Conservation (phyloP, 306 rosid genomes). For the Begonia peltatifolia region DNA sequence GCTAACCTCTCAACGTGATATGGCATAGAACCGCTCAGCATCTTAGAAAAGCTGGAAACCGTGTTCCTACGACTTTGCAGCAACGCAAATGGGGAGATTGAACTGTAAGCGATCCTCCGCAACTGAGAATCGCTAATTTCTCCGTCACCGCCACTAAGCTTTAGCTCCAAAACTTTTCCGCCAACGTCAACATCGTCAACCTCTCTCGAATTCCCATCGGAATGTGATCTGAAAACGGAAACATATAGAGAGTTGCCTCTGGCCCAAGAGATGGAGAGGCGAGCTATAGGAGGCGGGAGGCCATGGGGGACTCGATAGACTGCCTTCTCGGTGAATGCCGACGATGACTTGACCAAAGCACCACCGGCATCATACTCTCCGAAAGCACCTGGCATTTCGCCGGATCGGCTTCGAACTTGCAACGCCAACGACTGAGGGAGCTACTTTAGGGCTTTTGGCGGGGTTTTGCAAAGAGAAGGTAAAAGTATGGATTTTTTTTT, state of each 20-base stretch:
- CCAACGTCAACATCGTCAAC: constrained; percentile 21
- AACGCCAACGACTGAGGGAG: neutral
- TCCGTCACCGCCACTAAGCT: constrained; percentile 40
- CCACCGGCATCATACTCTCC: constrained; percentile 14
- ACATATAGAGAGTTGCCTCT: constrained; percentile 72
- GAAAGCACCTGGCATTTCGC: constrained; percentile 7
- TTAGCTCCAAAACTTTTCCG: constrained; percentile 64
- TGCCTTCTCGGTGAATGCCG: constrained; percentile 17
- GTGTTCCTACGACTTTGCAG: constrained; percentile 73
- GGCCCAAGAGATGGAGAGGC: constrained; percentile 69
- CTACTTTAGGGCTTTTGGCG: constrained; percentile 16
- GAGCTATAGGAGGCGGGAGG: constrained; percentile 48
- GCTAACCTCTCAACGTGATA: constrained; percentile 65
- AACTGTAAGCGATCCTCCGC: constrained; percentile 70
- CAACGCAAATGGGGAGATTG: constrained; percentile 70
- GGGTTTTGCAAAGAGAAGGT: neutral
- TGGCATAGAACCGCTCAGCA: constrained; percentile 29
- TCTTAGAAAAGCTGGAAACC: constrained; percentile 30
- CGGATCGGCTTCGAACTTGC: constrained; percentile 18
- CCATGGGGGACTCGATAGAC: constrained; percentile 51
- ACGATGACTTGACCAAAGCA: constrained; percentile 27
- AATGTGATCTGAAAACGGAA: constrained; percentile 31
- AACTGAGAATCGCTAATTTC: constrained; percentile 41
- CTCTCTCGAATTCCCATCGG: constrained; percentile 10
- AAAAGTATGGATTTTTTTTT: too few relatives aligned